phyloP scores from a whole-genome alignment of 2,329 filamentous ascomycete species.

The Verticillium nubilum region DNA sequence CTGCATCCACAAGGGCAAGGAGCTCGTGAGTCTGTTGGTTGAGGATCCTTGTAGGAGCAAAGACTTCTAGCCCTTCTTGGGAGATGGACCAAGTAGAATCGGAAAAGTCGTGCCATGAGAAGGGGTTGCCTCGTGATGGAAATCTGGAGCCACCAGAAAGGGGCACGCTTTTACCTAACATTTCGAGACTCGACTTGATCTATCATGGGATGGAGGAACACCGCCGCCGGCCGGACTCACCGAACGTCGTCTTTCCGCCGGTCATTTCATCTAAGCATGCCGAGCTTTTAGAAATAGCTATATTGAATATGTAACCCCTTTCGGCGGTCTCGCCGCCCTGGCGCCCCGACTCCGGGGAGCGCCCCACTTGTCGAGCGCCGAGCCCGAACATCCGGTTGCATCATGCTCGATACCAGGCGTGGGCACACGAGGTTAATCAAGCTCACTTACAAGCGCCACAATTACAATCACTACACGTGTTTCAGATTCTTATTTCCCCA shows the following conservation, averaged over 20 bases:
- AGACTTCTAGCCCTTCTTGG: background rate
- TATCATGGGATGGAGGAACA: too few species aligned
- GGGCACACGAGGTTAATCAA: background rate
- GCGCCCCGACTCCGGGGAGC: background rate
- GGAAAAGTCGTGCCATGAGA: background rate
- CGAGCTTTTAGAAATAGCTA: background rate
- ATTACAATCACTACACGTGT: background rate
- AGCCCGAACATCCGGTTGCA: background rate
- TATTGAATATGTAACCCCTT: background rate
- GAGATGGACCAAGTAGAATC: background rate
- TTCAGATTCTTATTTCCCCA: background rate
- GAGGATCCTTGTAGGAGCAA: background rate
- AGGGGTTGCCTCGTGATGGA: background rate
- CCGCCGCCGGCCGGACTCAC: background rate
- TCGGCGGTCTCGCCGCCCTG: background rate
- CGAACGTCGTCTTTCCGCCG: background rate
- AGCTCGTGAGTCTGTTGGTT: background rate
- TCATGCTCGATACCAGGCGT: background rate
- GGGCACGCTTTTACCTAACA: background rate
- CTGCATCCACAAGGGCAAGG: background rate
- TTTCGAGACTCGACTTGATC: background rate
- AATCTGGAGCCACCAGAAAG: background rate
- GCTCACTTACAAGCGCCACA: background rate
- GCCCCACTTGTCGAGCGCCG: background rate
- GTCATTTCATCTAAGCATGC: background rate